These are phyloP conservation scores for Elaeis guineensis DNA, from an alignment of 176 grass and related monocot genomes.

Conservation along the genomic window DNA sequence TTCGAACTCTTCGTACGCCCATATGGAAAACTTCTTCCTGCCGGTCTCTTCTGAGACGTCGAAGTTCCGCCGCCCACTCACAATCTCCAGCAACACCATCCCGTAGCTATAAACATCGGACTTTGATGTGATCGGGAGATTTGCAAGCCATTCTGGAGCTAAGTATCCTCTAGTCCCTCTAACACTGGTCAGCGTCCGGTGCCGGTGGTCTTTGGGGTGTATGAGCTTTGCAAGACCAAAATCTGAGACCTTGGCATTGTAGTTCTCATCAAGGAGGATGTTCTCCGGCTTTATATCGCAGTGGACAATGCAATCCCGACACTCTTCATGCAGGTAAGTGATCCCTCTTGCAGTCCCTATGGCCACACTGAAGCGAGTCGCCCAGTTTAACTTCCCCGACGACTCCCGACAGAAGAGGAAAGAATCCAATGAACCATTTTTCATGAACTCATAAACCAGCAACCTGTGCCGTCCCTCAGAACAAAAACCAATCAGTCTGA, in stretches of 20 bases:
- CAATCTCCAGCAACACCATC: constrained; percentile 88
- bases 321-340: constrained; percentile 98
- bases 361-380: constrained; percentile 56
- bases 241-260: constrained; percentile 92
- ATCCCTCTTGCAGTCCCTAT: constrained; percentile 77
- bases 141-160: constrained; percentile 91
- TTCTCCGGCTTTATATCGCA: constrained; percentile 99
- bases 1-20: constrained; percentile 91
- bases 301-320: constrained; percentile 94
- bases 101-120: constrained; percentile 97
- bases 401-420: constrained; percentile 58
- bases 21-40: constrained; percentile 76
- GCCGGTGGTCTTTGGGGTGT: constrained; percentile 80
- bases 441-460: constrained; percentile 99
- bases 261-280: constrained; percentile 80
- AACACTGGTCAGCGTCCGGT: constrained; percentile 75
- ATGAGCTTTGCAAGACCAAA: constrained; percentile 90
- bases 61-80: constrained; percentile 79
- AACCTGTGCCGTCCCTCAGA: constrained; percentile 88
- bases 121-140: constrained; percentile 85
- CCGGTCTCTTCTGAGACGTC: constrained; percentile 64
- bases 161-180: constrained; percentile 81
- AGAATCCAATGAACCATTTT: constrained; percentile 68
- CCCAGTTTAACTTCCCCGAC: constrained; percentile 40
- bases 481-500: constrained; percentile 90